Percentiles rank a stretch among this genome's conserved stretches.
Evolutionary conservation across 139 green algal genomes (phyloP).

Genomic region (Micractinium conductrix): DNA sequence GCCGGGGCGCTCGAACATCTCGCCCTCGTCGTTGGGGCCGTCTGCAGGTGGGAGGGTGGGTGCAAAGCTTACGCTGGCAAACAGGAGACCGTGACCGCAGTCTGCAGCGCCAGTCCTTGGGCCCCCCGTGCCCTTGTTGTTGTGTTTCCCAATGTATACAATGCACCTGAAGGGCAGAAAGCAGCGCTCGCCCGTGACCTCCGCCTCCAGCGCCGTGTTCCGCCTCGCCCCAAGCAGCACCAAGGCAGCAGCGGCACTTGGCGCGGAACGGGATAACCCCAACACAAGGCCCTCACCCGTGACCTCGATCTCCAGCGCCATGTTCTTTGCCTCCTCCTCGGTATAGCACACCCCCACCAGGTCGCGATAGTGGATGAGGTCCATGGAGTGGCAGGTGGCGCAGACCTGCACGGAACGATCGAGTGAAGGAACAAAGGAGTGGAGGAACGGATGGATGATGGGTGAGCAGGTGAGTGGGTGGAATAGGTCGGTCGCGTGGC

Average conservation of each 20-base stretch:
- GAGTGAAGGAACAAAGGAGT: too few relatives aligned
- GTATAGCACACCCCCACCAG: slow-evolving; percentile 97
- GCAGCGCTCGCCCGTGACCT: not conserved
- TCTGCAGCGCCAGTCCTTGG: too few relatives aligned
- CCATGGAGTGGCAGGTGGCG: slow-evolving; percentile 95
- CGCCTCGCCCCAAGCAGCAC: not conserved
- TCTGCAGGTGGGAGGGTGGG: slow-evolving; percentile 55
- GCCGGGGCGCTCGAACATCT: slow-evolving; percentile 94
- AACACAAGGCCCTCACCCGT: slow-evolving; percentile 16
- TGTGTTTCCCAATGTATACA: not conserved
- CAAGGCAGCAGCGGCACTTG: too few relatives aligned
- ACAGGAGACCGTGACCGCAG: too few relatives aligned
- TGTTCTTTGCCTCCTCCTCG: slow-evolving; percentile 97
- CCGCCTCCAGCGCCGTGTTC: not conserved
- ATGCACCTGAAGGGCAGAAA: not conserved
- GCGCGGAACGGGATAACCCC: too few relatives aligned
- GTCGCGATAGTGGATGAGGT: slow-evolving; percentile 95
- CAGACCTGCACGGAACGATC: too few relatives aligned
- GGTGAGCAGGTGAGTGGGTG: too few relatives aligned
- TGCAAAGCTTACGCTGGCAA: too few relatives aligned
- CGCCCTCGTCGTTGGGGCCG: slow-evolving; percentile 98
- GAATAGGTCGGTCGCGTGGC: too few relatives aligned
- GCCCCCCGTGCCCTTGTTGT: too few relatives aligned
- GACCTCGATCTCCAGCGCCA: slow-evolving; percentile 92
- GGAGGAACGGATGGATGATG: too few relatives aligned